Evolutionary conservation across 306 rosid genomes (phyloP).

Genomic region (Bauhinia variegata): DNA sequence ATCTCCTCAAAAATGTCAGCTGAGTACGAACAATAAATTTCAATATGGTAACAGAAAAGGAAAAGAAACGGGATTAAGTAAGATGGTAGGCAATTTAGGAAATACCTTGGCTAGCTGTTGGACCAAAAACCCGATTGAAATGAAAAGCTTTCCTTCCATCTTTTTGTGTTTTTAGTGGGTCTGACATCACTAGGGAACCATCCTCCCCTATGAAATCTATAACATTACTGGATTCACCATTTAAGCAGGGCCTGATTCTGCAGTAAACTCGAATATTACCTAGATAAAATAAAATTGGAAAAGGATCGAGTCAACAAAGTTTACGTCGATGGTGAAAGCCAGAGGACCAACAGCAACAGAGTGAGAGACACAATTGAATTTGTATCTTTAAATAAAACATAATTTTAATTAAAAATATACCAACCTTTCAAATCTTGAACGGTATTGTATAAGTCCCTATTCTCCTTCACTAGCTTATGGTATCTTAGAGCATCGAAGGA

Average conservation of each 20-base stretch:
- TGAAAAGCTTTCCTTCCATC: slow-evolving; percentile 76
- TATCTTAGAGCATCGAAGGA: slow-evolving; percentile 78
- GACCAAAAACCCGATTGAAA: slow-evolving; percentile 76
- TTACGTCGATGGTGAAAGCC: neutral
- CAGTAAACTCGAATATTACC: slow-evolving; percentile 96
- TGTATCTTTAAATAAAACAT: too few relatives aligned
- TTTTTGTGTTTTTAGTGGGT: slow-evolving; percentile 65
- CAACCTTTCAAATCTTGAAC: slow-evolving; percentile 94
- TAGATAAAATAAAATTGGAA: slow-evolving; percentile 37
- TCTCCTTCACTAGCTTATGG: slow-evolving; percentile 79
- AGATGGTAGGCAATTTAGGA: neutral
- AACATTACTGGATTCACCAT: slow-evolving; percentile 45
- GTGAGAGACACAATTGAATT: too few relatives aligned
- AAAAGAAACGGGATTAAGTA: neutral
- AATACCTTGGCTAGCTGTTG: slow-evolving; percentile 81
- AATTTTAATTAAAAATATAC: too few relatives aligned
- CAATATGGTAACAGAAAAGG: slow-evolving; percentile 14
- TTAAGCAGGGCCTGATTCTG: slow-evolving; percentile 78
- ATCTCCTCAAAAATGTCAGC: slow-evolving; percentile 81
- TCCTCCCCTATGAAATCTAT: slow-evolving; percentile 83
- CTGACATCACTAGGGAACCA: slow-evolving; percentile 73
- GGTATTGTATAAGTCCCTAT: slow-evolving; percentile 75
- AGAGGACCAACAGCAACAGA: too few relatives aligned
- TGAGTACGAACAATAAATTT: slow-evolving; percentile 36
- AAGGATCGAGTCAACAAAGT: slow-evolving; percentile 2